Percentiles rank a stretch among this genome's conserved stretches.
phyloP scores from a whole-genome alignment of 345 rosid species.

The Anacardium occidentale region DNA sequence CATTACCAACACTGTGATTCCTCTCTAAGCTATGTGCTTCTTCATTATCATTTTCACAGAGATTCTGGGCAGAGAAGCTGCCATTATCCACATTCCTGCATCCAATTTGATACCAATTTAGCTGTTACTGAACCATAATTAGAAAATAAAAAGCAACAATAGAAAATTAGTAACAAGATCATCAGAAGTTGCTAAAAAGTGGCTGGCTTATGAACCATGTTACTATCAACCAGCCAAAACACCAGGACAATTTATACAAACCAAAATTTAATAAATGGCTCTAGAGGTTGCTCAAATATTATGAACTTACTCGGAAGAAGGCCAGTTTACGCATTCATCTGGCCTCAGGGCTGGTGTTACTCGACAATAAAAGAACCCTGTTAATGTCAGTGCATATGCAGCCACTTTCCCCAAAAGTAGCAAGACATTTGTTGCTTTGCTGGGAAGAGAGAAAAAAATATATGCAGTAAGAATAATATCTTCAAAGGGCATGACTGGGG shows the following conservation, averaged over 20 bases:
- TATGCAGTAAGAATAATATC: slow-evolving; percentile 9
- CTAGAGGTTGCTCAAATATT: slow-evolving; percentile 7
- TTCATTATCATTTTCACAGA: slow-evolving; percentile 44
- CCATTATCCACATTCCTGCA: slow-evolving; percentile 51
- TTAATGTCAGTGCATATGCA: slow-evolving; percentile 64
- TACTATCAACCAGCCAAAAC: too few species aligned
- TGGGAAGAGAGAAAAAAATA: slow-evolving; percentile 36
- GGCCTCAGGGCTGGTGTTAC: slow-evolving; percentile 60
- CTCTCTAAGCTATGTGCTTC: slow-evolving; percentile 44
- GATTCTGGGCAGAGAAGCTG: slow-evolving; percentile 33
- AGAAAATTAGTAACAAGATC: slow-evolving; percentile 6
- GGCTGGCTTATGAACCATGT: too few species aligned
- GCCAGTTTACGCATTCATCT: slow-evolving; percentile 44
- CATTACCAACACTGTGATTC: slow-evolving; percentile 39
- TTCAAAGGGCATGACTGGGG: neutral
- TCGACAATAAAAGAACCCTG: slow-evolving; percentile 88
- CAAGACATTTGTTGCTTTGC: slow-evolving; percentile 80
- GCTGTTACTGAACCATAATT: slow-evolving; percentile 10
- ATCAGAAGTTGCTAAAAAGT: too few species aligned
- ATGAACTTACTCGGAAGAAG: slow-evolving; percentile 63
- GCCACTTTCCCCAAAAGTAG: slow-evolving; percentile 84
- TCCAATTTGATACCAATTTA: slow-evolving; percentile 29
- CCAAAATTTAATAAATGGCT: neutral
- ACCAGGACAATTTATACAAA: neutral
- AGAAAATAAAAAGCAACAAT: neutral